Evolutionary conservation across 257 asterid genomes (phyloP).

Genomic region (Cynanchum wilfordii): DNA sequence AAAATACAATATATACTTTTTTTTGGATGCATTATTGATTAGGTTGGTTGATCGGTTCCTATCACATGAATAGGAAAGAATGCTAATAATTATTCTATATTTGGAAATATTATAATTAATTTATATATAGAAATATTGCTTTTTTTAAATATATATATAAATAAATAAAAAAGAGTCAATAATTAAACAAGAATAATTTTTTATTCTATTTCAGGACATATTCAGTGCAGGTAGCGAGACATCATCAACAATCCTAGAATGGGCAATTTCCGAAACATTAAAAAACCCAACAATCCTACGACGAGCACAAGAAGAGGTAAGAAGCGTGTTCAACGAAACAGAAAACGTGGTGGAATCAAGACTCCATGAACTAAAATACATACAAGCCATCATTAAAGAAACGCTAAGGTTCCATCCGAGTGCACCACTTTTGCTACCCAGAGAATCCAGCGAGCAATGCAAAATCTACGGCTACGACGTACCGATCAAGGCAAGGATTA

Average conservation of each 20-base stretch:
- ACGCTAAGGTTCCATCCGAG: not conserved
- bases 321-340: not conserved
- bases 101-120: too few species aligned
- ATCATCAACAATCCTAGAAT: not conserved
- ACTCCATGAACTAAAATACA: not conserved
- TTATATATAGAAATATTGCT: too few species aligned
- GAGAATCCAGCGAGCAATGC: not conserved
- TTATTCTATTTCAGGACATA: not conserved
- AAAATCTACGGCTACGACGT: not conserved
- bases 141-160: too few species aligned
- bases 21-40: too few species aligned
- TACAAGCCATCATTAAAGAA: not conserved
- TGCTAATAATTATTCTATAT: too few species aligned
- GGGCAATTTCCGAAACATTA: not conserved
- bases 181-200: too few species aligned
- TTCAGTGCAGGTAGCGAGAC: not conserved
- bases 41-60: too few species aligned
- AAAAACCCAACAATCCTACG: not conserved
- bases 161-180: too few species aligned
- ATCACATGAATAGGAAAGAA: too few species aligned
- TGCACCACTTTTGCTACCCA: not conserved
- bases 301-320: conserved; percentile 1
- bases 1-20: too few species aligned
- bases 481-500: not conserved
- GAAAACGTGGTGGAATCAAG: not conserved